Conservation (phyloP, 2,329 filamentous ascomycete genomes). For the Achaetomium macrosporum region DNA sequence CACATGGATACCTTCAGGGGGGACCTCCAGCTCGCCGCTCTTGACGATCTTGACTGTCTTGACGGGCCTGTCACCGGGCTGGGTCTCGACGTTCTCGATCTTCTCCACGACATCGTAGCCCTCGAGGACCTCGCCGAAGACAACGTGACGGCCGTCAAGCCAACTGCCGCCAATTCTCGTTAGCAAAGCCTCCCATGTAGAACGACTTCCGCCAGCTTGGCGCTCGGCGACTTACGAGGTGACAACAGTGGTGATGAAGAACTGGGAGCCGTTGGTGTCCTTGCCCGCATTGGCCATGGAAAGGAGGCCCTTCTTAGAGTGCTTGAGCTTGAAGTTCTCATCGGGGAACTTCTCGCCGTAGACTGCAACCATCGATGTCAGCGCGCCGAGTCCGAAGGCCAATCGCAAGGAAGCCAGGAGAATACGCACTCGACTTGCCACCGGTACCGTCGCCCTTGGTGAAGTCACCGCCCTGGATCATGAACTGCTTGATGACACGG, state of each 20-base stretch:
- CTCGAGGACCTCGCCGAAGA: constrained; percentile 84
- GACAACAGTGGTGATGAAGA: constrained; percentile 82
- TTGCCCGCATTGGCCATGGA: constrained; percentile 82
- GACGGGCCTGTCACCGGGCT: constrained; percentile 60
- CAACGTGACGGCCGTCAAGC: constrained; percentile 79
- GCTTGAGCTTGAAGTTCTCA: constrained; percentile 94
- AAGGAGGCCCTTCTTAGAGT: constrained; percentile 75
- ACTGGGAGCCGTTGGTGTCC: constrained; percentile 84
- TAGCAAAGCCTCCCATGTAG: not conserved
- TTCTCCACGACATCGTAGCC: constrained; percentile 74
- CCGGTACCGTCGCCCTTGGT: constrained; percentile 76
- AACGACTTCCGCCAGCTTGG: not conserved
- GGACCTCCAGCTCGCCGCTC: constrained; percentile 77
- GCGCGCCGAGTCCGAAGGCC: not conserved
- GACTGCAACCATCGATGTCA: constrained; percentile 41
- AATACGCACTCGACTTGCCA: constrained; percentile 69
- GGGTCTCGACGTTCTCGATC: constrained; percentile 68
- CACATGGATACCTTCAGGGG: constrained; percentile 87
- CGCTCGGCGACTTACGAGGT: constrained; percentile 54
- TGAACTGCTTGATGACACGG: constrained; percentile 84
- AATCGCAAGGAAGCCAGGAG: not conserved
- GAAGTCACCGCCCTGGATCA: constrained; percentile 90
- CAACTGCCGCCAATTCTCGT: constrained; percentile 44
- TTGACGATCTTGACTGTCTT: constrained; percentile 70
- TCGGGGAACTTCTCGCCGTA: constrained; percentile 79